Percentiles rank a stretch among this genome's conserved stretches.
Evolutionary conservation across 305 asterid species (phyloP).

Genomic region (Ilex paraguariensis): DNA sequence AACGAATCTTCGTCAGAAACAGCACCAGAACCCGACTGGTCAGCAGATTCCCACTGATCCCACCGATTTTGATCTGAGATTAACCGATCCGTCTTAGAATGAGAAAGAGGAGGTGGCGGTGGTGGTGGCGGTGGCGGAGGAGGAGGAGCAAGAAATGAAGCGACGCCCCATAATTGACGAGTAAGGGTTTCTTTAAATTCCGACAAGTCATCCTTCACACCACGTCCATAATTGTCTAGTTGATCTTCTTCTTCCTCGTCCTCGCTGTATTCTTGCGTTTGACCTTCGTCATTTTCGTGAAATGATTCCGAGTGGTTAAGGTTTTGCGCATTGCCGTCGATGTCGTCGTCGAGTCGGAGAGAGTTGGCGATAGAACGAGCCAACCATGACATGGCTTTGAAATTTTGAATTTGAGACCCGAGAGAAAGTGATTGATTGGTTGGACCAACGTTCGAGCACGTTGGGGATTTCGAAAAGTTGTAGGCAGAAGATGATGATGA

Average conservation of each 20-base stretch:
- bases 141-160: slow-evolving; percentile 89
- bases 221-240: slow-evolving; percentile 43
- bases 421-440: not conserved
- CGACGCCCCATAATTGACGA: slow-evolving; percentile 89
- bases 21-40: no score
- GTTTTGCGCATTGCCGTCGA: slow-evolving; percentile 3
- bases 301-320: no score
- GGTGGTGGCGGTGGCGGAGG: slow-evolving; percentile 43
- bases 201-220: slow-evolving; percentile 79
- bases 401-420: not conserved
- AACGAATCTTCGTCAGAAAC: no score
- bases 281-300: not conserved
- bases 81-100: no score
- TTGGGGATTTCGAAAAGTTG: not conserved
- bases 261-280: not conserved
- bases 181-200: slow-evolving; percentile 69
- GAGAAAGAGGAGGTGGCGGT: slow-evolving; percentile 15
- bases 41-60: no score
- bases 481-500: not conserved
- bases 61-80: no score
- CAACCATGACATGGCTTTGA: slow-evolving; percentile 70
- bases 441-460: slow-evolving; percentile 6
- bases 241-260: slow-evolving; percentile 3
- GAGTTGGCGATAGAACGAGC: slow-evolving; percentile 82
- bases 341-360: slow-evolving; percentile 64